Percentiles rank a stretch among this genome's conserved stretches.
These are phyloP conservation scores for Paecilomyces fulvus DNA, from an alignment of 2,329 filamentous ascomycete species.

Conservation along the genomic window DNA sequence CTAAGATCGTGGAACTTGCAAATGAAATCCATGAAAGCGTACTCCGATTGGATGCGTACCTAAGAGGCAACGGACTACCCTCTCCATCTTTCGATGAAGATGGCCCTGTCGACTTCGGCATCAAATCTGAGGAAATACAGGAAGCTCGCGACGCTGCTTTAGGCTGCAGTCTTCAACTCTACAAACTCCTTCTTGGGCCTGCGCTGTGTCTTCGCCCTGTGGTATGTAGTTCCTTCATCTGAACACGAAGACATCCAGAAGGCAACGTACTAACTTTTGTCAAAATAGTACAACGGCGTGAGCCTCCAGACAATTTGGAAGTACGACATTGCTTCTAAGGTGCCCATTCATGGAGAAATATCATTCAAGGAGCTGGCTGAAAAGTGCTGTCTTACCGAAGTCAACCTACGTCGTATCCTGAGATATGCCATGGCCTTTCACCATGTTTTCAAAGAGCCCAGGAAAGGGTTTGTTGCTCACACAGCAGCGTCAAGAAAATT, in stretches of 20 bases:
- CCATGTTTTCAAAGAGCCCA: slow-evolving; percentile 6
- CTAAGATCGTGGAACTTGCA: neutral
- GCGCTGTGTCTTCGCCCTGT: neutral
- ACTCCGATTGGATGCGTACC: neutral
- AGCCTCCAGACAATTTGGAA: slow-evolving; percentile 5
- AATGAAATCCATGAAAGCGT: neutral
- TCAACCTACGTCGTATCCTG: slow-evolving; percentile 8
- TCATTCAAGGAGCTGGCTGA: slow-evolving; percentile 7
- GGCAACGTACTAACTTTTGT: neutral
- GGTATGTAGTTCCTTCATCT: neutral
- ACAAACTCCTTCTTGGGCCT: neutral
- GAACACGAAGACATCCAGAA: neutral
- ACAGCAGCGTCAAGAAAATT: slow-evolving; percentile 6
- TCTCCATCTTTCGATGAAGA: neutral
- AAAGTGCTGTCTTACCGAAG: slow-evolving; percentile 4
- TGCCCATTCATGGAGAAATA: slow-evolving; percentile 8
- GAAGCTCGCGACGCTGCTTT: neutral
- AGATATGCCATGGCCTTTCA: slow-evolving; percentile 8
- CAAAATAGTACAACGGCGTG: neutral
- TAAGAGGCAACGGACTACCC: neutral
- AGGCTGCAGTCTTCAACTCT: neutral
- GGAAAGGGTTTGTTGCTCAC: slow-evolving; percentile 7
- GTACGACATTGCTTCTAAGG: slow-evolving; percentile 7
- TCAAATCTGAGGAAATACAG: neutral
- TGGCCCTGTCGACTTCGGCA: neutral